These are phyloP conservation scores for Malus sylvestris DNA, from an alignment of 306 rosid species.

Conservation along the genomic window DNA sequence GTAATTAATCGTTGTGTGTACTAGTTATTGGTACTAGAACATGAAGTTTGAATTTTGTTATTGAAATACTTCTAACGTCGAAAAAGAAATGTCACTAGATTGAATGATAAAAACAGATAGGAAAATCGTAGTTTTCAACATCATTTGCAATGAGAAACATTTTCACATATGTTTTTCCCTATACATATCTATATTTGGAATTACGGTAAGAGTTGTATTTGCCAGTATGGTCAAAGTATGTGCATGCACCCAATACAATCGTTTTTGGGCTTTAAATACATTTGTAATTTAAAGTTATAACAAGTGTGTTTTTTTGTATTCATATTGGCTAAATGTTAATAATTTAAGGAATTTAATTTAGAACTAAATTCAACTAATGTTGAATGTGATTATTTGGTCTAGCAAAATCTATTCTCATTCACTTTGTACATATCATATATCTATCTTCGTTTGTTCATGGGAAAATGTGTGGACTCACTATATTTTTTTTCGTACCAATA, in stretches of 20 bases:
- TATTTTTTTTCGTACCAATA: too few relatives aligned
- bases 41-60: too few relatives aligned
- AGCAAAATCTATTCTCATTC: neutral
- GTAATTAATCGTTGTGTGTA: neutral
- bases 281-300: constrained; percentile 23
- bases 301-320: neutral
- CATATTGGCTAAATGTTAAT: neutral
- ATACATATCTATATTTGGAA: neutral
- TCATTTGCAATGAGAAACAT: too few relatives aligned
- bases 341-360: neutral
- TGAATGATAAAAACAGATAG: neutral
- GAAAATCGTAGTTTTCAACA: too few relatives aligned
- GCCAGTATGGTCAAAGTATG: constrained; percentile 3
- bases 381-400: too few relatives aligned
- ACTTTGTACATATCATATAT: neutral
- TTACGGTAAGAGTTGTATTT: neutral
- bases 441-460: neutral
- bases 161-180: too few relatives aligned
- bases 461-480: neutral
- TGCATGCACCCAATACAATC: constrained; percentile 6
- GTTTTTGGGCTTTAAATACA: constrained; percentile 1
- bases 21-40: too few relatives aligned
- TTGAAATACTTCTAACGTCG: too few relatives aligned
- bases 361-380: neutral
- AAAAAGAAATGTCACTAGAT: too few relatives aligned